Evolutionary conservation across 305 asterid species (phyloP), one percentile per base, ranked within the genome.

Genomic region (Solanum hybrid): DNA sequence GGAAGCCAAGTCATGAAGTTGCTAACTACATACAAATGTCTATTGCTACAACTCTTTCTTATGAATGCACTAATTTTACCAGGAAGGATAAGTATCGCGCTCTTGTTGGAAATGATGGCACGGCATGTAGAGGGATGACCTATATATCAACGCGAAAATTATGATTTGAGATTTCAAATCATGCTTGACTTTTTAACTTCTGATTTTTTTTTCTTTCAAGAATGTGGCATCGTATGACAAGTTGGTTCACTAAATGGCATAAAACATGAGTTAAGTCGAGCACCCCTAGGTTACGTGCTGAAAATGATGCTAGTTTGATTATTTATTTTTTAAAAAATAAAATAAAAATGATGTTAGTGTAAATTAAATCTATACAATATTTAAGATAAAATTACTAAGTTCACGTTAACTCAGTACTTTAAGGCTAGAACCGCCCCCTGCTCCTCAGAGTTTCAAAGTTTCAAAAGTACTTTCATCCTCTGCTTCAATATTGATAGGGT

Each of bases 41-140:
- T 91, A 93, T 94, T 40, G 96, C 96, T 6, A 85, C 93, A 4
- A 93, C 95, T 13, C 78, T 96, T 15, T 92, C 95, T 7, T 95
- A 91, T 34, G 95, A 95, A 91, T 95, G 97, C 66, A 94, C 97
- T 13, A 69, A 42, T 7, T 94, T 95, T 56, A 95, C 98, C 1
- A 89, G 97, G 94, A 95, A 95, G 88, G 97, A 95, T 75, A 95
- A 95, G 96, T 95, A 95, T 85, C 79, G 86, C 19, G 94, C 93
- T 10, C 86, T 95, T 90, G 96, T 95, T 2, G 97, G 98, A 82
- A 95, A 94, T 36, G 97, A 95, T 75, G 97, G 97, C 0, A 82
- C 17, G 26, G 76, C 5, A 10, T 13, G 8, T 14, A 24, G 14
- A 69, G 76, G 27, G 73, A 64, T 8, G 27, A 22, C 12, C 12